Evolutionary conservation across 2,329 filamentous ascomycete species (phyloP).

Genomic region (Apiospora arundinis): DNA sequence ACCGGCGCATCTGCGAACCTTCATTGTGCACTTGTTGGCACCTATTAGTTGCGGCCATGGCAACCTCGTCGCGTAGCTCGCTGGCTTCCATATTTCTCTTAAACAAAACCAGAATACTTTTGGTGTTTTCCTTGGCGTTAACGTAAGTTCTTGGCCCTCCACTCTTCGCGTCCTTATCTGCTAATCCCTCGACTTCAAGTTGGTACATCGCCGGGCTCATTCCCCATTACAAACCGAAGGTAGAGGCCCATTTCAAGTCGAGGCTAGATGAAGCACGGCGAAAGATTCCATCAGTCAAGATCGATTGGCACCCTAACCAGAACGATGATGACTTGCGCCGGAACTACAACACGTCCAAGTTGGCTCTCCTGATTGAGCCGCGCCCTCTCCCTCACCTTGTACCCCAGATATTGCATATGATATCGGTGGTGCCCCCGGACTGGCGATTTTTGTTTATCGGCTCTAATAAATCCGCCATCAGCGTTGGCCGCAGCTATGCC

Average conservation of each 20-base stretch:
- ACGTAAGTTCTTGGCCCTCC: conserved; percentile 41
- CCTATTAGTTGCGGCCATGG: conserved; percentile 26
- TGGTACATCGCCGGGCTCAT: conserved; percentile 55
- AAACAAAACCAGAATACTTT: conserved; percentile 44
- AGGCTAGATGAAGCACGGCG: conserved; percentile 48
- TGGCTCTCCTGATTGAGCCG: conserved; percentile 59
- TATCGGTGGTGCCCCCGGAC: conserved; percentile 57
- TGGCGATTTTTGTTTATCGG: conserved; percentile 62
- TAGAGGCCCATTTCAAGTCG: conserved; percentile 45
- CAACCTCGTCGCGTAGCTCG: conserved; percentile 25
- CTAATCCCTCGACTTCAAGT: conserved; percentile 36
- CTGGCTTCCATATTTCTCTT: conserved; percentile 35
- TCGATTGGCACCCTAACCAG: conserved; percentile 44
- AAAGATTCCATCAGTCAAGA: conserved; percentile 44
- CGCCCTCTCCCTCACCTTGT: conserved; percentile 55
- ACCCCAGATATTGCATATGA: conserved; percentile 58
- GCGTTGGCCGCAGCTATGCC: conserved; percentile 51
- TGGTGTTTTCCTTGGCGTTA: conserved; percentile 43
- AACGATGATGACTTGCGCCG: conserved; percentile 37
- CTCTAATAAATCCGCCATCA: conserved; percentile 53
- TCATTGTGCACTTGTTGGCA: conserved; percentile 9
- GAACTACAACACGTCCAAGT: conserved; percentile 55
- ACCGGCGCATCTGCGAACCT: background rate
- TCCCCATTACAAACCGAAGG: conserved; percentile 51
- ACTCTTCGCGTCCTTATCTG: background rate